Evolutionary conservation across 148 eudicot species (phyloP), one percentile per base, ranked within the genome.

Genomic region (Bassia scoparia): DNA sequence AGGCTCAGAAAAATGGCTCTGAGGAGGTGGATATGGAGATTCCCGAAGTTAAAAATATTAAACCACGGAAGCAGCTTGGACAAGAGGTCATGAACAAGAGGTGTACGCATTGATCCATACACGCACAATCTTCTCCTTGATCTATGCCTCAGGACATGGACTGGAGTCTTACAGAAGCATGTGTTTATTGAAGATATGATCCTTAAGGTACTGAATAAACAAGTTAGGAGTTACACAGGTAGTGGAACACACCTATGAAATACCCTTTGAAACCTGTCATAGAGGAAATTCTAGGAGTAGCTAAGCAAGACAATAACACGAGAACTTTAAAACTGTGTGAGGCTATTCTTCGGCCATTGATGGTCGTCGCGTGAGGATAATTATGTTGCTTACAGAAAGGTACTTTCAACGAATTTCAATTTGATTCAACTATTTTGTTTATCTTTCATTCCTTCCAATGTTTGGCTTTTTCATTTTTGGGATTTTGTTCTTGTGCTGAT

Each of bases 1-100:
- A 61, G 75, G 88, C 93, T 43, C 93, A 89, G 70, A 91, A 84
- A 80, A 91, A 82, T 77, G 98, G 97, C 27, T 88, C 85, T 67
- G 98, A 94, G 82, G 96, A 90, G 81, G 86, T 91, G 34, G 98
- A 94, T 74, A 94, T 94, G 97, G 98, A 91, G 72, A 88, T 94
- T 75, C 98, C 98, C 68, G 98, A 91, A 82, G 98, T 94, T 56
- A 94, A 94, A 80, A 91, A 88, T 38, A 88, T 81, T 65, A 94
- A 89, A 80, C 98, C 98, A 61, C 82, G 98, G 73, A 94, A 94
- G 72, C 84, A 85, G 76, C 96, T 89, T 75, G 98, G 93, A 77
- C 86, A 87, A 68, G 96, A 94, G 84, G 98, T 94, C 73, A 75
- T 94, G 98, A 94, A 83, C 98, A 94, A 76, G 98, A 94, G 89